phyloP scores from a whole-genome alignment of 2,329 filamentous ascomycete genomes.

The Shiraia bambusicola region DNA sequence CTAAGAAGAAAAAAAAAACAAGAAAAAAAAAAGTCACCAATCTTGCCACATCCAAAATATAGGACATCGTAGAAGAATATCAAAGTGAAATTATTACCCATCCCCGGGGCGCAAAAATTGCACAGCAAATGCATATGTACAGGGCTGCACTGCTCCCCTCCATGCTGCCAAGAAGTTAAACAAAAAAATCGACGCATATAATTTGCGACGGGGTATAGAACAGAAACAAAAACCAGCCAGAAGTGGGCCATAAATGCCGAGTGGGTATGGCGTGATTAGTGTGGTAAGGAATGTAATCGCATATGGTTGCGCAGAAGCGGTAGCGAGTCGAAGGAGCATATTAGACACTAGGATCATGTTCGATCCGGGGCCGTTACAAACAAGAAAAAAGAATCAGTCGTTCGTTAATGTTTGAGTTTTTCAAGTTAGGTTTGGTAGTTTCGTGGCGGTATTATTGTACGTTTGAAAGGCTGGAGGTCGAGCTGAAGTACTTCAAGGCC shows the following conservation, averaged over 20 bases:
- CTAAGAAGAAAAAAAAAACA: too few species aligned
- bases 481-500: neutral
- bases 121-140: conserved; percentile 16
- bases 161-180: neutral
- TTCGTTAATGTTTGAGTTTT: conserved; percentile 10
- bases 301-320: conserved; percentile 3
- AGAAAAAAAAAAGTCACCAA: conserved; percentile 5
- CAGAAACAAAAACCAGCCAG: conserved; percentile 17
- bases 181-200: conserved; percentile 5
- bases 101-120: neutral
- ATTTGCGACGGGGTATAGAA: conserved; percentile 29
- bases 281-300: conserved; percentile 11
- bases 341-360: conserved; percentile 26
- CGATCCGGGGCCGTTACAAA: conserved; percentile 13
- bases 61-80: conserved; percentile 21
- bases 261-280: conserved; percentile 9
- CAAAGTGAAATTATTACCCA: conserved; percentile 15
- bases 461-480: neutral
- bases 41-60: conserved; percentile 5
- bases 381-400: conserved; percentile 6
- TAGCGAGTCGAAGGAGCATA: conserved; percentile 20
- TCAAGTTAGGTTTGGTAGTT: neutral
- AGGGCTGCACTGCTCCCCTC: conserved; percentile 9
- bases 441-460: conserved; percentile 4
- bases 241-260: conserved; percentile 1